Conservation (phyloP, 352 stramenopile genomes). For the Pythium utonaiense region DNA sequence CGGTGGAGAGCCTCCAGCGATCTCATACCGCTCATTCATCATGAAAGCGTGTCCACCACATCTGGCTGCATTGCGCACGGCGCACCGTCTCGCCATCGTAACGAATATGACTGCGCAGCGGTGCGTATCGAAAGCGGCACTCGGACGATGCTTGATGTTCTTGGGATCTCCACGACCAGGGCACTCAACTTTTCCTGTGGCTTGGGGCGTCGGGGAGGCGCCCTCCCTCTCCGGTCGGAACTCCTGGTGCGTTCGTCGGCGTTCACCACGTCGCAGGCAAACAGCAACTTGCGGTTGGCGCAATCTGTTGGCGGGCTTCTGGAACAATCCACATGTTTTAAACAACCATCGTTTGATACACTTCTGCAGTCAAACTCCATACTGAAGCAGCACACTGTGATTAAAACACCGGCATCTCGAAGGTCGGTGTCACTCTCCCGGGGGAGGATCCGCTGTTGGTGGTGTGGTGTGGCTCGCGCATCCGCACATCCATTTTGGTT, state of each 20-base stretch:
- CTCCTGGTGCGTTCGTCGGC: neutral
- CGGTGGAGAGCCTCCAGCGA: no score
- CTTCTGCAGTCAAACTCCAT: neutral
- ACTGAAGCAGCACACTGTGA: neutral
- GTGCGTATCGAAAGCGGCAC: no score
- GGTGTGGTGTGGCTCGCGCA: conserved; percentile 7
- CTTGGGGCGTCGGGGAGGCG: no score
- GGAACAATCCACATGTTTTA: conserved; percentile 24
- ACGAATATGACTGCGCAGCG: no score
- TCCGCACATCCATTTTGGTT: conserved; percentile 22
- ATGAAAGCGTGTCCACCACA: no score
- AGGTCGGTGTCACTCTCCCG: conserved; percentile 8
- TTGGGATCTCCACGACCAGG: no score
- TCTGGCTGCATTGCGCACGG: no score
- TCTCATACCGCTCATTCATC: no score
- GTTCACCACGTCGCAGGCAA: conserved; percentile 5
- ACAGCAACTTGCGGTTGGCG: conserved; percentile 6
- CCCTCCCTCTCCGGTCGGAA: no score
- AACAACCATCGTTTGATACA: conserved; percentile 13
- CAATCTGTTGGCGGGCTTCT: conserved; percentile 14
- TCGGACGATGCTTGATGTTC: no score
- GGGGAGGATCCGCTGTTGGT: conserved; percentile 1
- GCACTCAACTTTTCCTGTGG: no score
- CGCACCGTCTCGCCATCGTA: no score
- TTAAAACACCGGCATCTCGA: conserved; percentile 7